Conservation (phyloP, 2,329 filamentous ascomycete species). For the Calonectria hongkongensis region DNA sequence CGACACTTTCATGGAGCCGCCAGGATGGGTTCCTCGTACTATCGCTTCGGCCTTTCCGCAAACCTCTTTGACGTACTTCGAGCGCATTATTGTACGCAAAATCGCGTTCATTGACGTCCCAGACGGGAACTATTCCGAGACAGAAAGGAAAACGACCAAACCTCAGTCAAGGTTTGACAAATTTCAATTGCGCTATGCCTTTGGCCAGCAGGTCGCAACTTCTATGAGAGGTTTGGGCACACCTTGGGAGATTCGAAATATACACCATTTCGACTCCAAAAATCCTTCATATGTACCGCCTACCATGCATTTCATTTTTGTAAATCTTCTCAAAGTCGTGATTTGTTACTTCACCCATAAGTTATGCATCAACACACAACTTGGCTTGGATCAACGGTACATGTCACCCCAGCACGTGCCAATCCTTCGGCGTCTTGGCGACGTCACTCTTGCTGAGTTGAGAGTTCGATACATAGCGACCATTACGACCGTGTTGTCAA, state of each 20-base stretch:
- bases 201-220: slow-evolving; percentile 48
- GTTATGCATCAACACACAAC: slow-evolving; percentile 44
- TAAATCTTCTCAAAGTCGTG: slow-evolving; percentile 42
- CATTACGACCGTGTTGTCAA: slow-evolving; percentile 46
- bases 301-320: slow-evolving; percentile 32
- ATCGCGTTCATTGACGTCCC: slow-evolving; percentile 38
- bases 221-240: slow-evolving; percentile 49
- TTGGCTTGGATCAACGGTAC: slow-evolving; percentile 42
- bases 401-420: slow-evolving; percentile 41
- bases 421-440: slow-evolving; percentile 42
- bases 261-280: slow-evolving; percentile 47
- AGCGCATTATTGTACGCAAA: slow-evolving; percentile 49
- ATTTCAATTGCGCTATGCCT: slow-evolving; percentile 44
- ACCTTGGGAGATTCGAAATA: slow-evolving; percentile 48
- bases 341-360: slow-evolving; percentile 44
- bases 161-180: slow-evolving; percentile 13
- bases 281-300: slow-evolving; percentile 41
- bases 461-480: slow-evolving; percentile 48
- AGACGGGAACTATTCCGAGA: slow-evolving; percentile 26
- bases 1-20: slow-evolving; percentile 44
- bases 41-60: slow-evolving; percentile 48
- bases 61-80: slow-evolving; percentile 49
- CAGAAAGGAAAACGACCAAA: not conserved
- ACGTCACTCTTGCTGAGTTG: slow-evolving; percentile 39
- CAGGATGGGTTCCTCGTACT: slow-evolving; percentile 48